A percentile compares a stretch with the other conserved stretches of the same genome.
These are phyloP conservation scores for Xylariaceae sp. DNA, from an alignment of 2,329 filamentous ascomycete species.

Conservation along the genomic window DNA sequence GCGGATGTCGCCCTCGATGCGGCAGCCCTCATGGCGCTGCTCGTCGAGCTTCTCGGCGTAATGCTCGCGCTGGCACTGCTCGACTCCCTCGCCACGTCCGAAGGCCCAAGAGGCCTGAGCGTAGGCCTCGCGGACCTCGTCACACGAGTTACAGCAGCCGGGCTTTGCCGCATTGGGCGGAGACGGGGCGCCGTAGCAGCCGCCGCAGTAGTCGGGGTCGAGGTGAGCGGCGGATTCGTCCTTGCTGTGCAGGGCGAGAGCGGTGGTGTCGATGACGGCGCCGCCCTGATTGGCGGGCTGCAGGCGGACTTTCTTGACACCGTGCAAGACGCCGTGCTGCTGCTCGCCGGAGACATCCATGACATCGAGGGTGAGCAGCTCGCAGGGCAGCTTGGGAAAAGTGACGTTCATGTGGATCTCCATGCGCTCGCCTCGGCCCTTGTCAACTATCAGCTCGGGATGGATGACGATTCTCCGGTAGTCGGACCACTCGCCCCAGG, in stretches of 20 bases:
- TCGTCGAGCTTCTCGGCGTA: constrained; percentile 84
- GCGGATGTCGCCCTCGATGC: constrained; percentile 83
- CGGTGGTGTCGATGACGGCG: constrained; percentile 65
- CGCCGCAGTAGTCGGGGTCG: constrained; percentile 87
- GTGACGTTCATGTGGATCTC: constrained; percentile 98
- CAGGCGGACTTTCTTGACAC: constrained; percentile 86
- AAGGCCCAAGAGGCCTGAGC: constrained; percentile 89
- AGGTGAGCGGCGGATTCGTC: constrained; percentile 72
- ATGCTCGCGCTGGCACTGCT: constrained; percentile 93
- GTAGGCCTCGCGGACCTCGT: constrained; percentile 94
- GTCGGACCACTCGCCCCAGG: constrained; percentile 94
- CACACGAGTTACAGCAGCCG: constrained; percentile 96
- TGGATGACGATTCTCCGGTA: constrained; percentile 82
- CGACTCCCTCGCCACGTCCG: constrained; percentile 83
- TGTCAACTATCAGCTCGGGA: constrained; percentile 93
- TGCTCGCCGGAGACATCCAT: constrained; percentile 99
- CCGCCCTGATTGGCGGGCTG: constrained; percentile 70
- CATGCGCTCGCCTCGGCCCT: constrained; percentile 98
- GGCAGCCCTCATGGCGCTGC: constrained; percentile 88
- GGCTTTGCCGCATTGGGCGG: constrained; percentile 68
- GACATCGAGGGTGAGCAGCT: constrained; percentile 92
- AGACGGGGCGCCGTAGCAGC: constrained; percentile 80
- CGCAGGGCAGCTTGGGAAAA: constrained; percentile 90
- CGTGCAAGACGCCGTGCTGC: constrained; percentile 89
- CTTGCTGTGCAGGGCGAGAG: constrained; percentile 65